Base-by-base conservation (phyloP, 2,329 filamentous ascomycete species). In the Ceratocystis colombiana region DNA sequence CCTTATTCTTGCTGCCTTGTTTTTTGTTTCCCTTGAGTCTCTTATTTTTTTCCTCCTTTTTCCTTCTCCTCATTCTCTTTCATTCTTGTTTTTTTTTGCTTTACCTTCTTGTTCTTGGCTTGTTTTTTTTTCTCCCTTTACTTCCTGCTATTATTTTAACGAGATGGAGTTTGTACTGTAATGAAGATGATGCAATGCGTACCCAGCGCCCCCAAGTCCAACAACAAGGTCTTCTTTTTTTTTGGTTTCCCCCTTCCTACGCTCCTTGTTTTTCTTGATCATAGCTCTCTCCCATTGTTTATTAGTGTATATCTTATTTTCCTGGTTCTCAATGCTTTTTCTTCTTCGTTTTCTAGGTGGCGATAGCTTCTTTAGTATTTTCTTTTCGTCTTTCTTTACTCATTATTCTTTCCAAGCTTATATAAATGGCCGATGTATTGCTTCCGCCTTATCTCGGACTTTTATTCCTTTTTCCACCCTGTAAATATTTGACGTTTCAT, bases 81-180 rank as follows among this genome's bases (percentile, higher is more conserved):
- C 53, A 59, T 67, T 28, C 41, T 64, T 33, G 57, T 69, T 61
- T 68, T 66, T 46, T 62, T 64, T 28, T 68, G 66, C 57, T 59
- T 67, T 7, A 7, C 6, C 30, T 33, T 8, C 5, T 33, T 33
- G 30, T 33, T 33, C 30, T 33, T 33, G 30, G 30, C 30, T 33
- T 33, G 5, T 67, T 46, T 45, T 64, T 64, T 62, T 68, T 61
- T 53, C 41, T 64, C 3, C 62, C 45, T 48, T 57, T 41, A n/a
- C 63, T 62, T 67, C 66, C 44, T 68, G 48, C 20, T 53, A 50
- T 67, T 68, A 48, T 62, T 30, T 53, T 59, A 61, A 61, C 44
- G 44, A 41, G 37, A 44, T 30, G n/a, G 37, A 44, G 55, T 50
- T 50, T 50, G 17, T 37, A 64, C 48, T 44, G 45, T 57, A 46